Percentiles rank a stretch among this genome's conserved stretches.
Evolutionary conservation across 2,329 filamentous ascomycete species (phyloP).

Genomic region (Elsinoe fawcettii): DNA sequence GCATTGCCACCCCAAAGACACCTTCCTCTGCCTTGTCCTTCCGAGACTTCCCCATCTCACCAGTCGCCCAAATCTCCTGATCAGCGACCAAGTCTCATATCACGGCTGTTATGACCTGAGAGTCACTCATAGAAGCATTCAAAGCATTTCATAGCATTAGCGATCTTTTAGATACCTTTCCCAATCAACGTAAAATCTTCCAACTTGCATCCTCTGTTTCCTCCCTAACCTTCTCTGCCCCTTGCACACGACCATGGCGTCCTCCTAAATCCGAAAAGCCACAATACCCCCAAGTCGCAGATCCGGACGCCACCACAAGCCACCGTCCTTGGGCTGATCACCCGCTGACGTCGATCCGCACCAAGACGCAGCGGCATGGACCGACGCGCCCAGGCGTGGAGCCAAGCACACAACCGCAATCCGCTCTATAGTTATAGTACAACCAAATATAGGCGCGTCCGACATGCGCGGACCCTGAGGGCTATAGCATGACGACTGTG

Average conservation of each 20-base stretch:
- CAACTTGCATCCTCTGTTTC: no score
- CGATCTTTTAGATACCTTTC: not conserved
- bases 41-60: slow-evolving; percentile 12
- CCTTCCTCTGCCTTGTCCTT: slow-evolving; percentile 5
- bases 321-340: not conserved
- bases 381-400: not conserved
- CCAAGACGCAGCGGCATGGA: not conserved
- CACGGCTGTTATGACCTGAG: slow-evolving; percentile 6
- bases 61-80: slow-evolving; percentile 3
- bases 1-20: slow-evolving; percentile 11
- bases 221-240: no score
- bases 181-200: not conserved
- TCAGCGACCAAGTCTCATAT: not conserved
- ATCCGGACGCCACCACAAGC: not conserved
- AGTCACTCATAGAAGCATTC: not conserved
- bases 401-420: not conserved
- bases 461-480: not conserved
- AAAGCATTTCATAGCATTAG: slow-evolving; percentile 7
- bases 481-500: slow-evolving; percentile 4
- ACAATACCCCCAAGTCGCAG: not conserved
- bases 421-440: not conserved
- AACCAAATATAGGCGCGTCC: not conserved
- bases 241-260: no score
- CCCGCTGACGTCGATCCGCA: slow-evolving; percentile 3
- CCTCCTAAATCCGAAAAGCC: no score